Evolutionary conservation across 495 filamentous ascomycete genomes (phyloP), one percentile per base, ranked within the genome.

Genomic region (Apodospora peruviana): DNA sequence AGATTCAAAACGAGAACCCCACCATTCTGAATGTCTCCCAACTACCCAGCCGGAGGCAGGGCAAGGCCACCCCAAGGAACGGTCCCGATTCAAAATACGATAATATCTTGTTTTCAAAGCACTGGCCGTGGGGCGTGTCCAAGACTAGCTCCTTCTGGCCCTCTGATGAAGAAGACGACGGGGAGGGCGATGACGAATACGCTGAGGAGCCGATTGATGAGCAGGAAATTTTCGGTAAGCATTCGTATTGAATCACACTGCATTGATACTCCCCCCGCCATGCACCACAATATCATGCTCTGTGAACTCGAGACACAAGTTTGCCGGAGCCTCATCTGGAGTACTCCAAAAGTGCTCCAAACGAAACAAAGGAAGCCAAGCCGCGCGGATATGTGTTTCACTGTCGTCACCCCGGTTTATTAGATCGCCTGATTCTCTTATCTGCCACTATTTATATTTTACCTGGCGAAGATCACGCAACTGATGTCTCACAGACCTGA

Each of bases 151-250:
- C 59, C 14, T 43, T 45, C 20, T 51, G 50, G 41, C 53, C 57
- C n/a, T 67, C 69, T n/a, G 68, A 71, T 14, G 58, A 68, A 12
- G 66, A 70, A 29, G 56, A 62, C 24, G 85, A 84, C 43, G 81
- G 88, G 39, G 70, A 80, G 16, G 40, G 22, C 18, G 74, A 76
- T 32, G 80, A 80, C 12, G 29, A 46, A 7, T 23, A 16, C 1
- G 62, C 71, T 5, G 73, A 82, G 21, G 91, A 96, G 52, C 87
- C 84, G 23, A 93, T 98, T 51, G 93, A 98, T 58, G 89, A 90
- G 62, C 94, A 96, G 61, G 93, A 98, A 67, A 88, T 98, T 20
- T 98, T 90, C 59, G 90, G 90, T 95, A 74, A 55, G 77, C 5
- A 39, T 25, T 18, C 21, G 19, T 19, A 21, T 18, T 40, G n/a